A percentile compares a stretch with the other conserved stretches of the same genome.
Evolutionary conservation across 2,329 filamentous ascomycete genomes (phyloP).

Genomic region (Aspergillus aculeatus): DNA sequence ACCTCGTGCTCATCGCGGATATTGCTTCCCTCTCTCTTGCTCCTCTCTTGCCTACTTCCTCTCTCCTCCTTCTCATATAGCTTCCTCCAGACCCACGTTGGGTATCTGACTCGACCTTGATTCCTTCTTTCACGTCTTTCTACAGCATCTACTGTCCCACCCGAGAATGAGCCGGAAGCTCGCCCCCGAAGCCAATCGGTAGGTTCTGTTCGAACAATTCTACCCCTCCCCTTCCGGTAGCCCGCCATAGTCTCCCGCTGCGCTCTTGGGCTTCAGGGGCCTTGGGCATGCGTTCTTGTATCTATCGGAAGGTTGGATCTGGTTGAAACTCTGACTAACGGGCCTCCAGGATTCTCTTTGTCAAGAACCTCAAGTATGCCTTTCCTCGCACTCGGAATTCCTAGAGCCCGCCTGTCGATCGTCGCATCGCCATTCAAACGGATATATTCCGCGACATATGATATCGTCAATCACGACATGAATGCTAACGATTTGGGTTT

Average conservation of each 20-base stretch:
- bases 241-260: constrained; percentile 2
- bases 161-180: constrained; percentile 65
- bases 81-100: constrained; percentile 17
- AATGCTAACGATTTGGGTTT: constrained; percentile 14
- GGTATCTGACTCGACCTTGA: constrained; percentile 25
- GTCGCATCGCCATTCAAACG: constrained; percentile 1
- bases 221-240: constrained; percentile 27
- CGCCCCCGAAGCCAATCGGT: constrained; percentile 99
- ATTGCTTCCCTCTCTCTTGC: constrained; percentile 22
- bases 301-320: background rate
- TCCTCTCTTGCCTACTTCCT: constrained; percentile 11
- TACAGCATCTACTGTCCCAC: constrained; percentile 21
- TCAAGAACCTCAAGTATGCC: constrained; percentile 95
- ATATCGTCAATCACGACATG: background rate
- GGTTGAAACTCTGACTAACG: constrained; percentile 3
- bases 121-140: constrained; percentile 16
- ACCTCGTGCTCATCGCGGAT: constrained; percentile 30
- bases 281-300: background rate
- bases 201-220: constrained; percentile 42
- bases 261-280: background rate
- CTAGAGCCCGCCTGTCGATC: background rate
- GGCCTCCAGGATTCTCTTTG: constrained; percentile 85
- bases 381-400: constrained; percentile 6
- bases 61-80: constrained; percentile 18
- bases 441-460: background rate